Base-by-base conservation (phyloP, 129 eudicot genomes). In the Dittrichia graveolens region DNA sequence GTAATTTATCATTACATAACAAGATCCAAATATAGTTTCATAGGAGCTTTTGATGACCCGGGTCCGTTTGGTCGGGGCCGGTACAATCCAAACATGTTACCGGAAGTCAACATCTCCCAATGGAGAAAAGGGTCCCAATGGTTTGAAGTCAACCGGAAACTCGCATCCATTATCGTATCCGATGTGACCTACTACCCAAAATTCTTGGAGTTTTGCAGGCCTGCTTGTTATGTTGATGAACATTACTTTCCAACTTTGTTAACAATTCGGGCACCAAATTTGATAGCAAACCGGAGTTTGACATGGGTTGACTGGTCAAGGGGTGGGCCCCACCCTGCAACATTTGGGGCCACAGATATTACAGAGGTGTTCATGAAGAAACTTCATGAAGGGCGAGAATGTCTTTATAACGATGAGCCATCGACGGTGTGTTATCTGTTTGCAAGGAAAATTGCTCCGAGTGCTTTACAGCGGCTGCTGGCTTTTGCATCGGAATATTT, bases 71-170 rank as follows among this genome's bases (percentile, higher is more conserved):
- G 98, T 31, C 78, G 97, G 66, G 98, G 98, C 9, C 96, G 98
- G n/a, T 94, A 94, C 71, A 70, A 73, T 62, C 69, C 69, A 34
- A 74, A 79, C 79, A 90, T 94, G 96, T 57, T 83, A n/a, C 98
- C 98, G 0, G 98, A 94, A 76, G 91, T 94, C 60, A 81, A 85
- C 82, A 72, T 94, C 39, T 78, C 86, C 35, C 86, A 94, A 55
- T 94, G 97, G 97, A 83, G 98, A 18, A 94, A 94, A 87, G 98
- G 95, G 15, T 84, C 98, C 4, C 98, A 94, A 71, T 94, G 96
- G 96, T 94, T 94, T 66, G 98, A 94, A 80, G 65, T 94, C 49
- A 94, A 80, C 82, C 72, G 97, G 24, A 88, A 88, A 47, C 97
- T 94, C 7, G 96, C 96, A 40, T 42, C 80, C 49, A 41, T 72